phyloP scores from a whole-genome alignment of 768 basidiomycete genomes.

The Chalciporus piperatus region DNA sequence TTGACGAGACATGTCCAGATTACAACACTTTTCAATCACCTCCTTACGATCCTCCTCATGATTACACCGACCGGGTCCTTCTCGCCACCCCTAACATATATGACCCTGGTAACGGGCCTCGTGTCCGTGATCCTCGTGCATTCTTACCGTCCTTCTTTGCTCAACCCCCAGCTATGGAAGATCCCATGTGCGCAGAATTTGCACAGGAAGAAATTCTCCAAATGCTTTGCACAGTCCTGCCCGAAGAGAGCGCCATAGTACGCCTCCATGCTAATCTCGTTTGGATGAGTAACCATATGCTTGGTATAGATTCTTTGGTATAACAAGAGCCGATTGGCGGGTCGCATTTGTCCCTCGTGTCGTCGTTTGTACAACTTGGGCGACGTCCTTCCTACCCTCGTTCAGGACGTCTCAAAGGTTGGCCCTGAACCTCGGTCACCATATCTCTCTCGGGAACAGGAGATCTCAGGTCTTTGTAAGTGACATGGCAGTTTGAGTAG shows the following conservation, averaged over 20 bases:
- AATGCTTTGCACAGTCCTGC: constrained; percentile 67
- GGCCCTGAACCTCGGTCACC: constrained; percentile 30
- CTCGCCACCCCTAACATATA: constrained; percentile 60
- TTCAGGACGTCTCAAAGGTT: constrained; percentile 23
- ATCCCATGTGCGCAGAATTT: constrained; percentile 73
- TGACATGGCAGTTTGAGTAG: constrained; percentile 2
- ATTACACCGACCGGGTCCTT: constrained; percentile 14
- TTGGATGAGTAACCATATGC: background rate
- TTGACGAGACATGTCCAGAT: background rate
- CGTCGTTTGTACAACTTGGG: constrained; percentile 69
- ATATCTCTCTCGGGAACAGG: constrained; percentile 55
- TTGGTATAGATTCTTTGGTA: constrained; percentile 70
- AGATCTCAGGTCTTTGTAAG: constrained; percentile 77
- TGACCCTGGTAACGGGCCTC: constrained; percentile 78
- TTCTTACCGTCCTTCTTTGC: constrained; percentile 71
- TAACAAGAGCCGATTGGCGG: constrained; percentile 71
- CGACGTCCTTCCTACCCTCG: constrained; percentile 55
- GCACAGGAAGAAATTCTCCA: constrained; percentile 71
- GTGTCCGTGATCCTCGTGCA: constrained; percentile 61
- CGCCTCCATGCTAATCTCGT: constrained; percentile 20
- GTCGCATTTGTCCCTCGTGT: constrained; percentile 78
- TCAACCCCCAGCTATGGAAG: constrained; percentile 57
- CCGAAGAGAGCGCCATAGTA: constrained; percentile 71
- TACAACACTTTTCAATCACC: constrained; percentile 12
- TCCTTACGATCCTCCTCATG: background rate